Evolutionary conservation across 768 basidiomycete species (phyloP).

Genomic region (Glaciozyma antarctica): DNA sequence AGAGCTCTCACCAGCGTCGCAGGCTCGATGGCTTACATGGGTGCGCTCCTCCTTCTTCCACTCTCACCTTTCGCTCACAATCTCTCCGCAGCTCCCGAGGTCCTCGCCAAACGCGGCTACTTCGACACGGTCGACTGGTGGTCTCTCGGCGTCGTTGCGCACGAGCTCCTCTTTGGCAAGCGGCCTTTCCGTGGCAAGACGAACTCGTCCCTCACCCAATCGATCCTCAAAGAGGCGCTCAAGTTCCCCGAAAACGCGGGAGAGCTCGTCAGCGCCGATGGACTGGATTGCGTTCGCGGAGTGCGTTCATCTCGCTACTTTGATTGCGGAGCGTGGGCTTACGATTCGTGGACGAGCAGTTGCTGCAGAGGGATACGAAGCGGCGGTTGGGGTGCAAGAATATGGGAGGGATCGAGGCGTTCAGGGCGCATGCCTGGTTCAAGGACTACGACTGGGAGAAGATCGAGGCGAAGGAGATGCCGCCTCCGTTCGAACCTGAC

Average conservation of each 20-base stretch:
- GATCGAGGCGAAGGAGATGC: conserved; percentile 53
- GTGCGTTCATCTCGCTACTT: conserved; percentile 47
- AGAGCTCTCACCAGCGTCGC: conserved; percentile 85
- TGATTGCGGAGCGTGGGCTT: not conserved
- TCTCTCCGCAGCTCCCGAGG: conserved; percentile 61
- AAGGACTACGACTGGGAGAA: conserved; percentile 66
- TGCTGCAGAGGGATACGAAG: conserved; percentile 73
- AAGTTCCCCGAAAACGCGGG: conserved; percentile 84
- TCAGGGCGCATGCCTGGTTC: conserved; percentile 81
- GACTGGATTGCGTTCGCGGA: conserved; percentile 67
- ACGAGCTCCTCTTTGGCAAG: conserved; percentile 81
- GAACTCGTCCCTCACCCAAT: conserved; percentile 82
- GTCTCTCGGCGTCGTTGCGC: conserved; percentile 89
- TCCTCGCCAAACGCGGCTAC: conserved; percentile 85
- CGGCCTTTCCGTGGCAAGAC: conserved; percentile 84
- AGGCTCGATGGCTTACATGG: conserved; percentile 99
- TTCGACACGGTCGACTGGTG: conserved; percentile 89
- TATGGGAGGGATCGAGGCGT: conserved; percentile 64
- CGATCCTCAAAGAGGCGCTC: conserved; percentile 77
- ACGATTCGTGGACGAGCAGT: conserved; percentile 43
- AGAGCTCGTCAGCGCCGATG: conserved; percentile 60
- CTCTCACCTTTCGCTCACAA: not conserved
- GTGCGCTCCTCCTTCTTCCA: conserved; percentile 38
- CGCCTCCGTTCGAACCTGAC: conserved; percentile 83
- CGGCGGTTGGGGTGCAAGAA: conserved; percentile 70